Evolutionary conservation across 179 eudicot genomes (phyloP), one percentile per base, ranked within the genome.

Genomic region (Silene vulgaris): DNA sequence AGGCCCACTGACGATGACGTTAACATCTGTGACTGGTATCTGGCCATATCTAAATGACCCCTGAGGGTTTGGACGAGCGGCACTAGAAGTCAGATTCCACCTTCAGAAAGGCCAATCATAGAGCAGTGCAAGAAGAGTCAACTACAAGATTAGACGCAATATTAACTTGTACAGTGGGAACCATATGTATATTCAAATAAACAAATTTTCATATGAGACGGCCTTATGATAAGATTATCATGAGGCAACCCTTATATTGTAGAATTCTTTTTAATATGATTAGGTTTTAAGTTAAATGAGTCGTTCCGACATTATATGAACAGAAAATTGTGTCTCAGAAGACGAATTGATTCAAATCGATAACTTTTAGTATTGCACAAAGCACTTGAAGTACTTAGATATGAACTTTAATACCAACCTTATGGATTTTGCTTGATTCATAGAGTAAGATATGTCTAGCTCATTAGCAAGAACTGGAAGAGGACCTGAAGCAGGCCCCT

Each of bases 61-160:
- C 73, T 95, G 99, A 17, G 99, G 99, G 84, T 95, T 95, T 63
- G 99, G 99, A 70, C 99, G 96, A 78, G 99, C 99, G 71, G 90
- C 99, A 80, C 97, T 88, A 71, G 99, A 91, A 71, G 99, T 80
- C 64, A 92, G 87, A 80, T 95, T 95, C 99, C 91, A 88, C 83
- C 99, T 95, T 45, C 79, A 81, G 29, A 79, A 72, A 67, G 40
- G n/a, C 69, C 68, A 76, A 71, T 68, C 21, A 78, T 35, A 29
- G 43, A 79, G 32, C 57, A 75, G 62, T 21, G 40, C 23, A 62
- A 76, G 45, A 72, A 69, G 20, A 50, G 76, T 79, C 75, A 86
- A 81, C 82, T 50, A 61, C 74, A 72, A 35, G 19, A 62, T 17
- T 37, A 50, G 45, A 32, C 63, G 23, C 37, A 13, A 40, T 26